Evolutionary conservation across 345 rosid species (phyloP).

Genomic region (Eucalyptus brandiana): DNA sequence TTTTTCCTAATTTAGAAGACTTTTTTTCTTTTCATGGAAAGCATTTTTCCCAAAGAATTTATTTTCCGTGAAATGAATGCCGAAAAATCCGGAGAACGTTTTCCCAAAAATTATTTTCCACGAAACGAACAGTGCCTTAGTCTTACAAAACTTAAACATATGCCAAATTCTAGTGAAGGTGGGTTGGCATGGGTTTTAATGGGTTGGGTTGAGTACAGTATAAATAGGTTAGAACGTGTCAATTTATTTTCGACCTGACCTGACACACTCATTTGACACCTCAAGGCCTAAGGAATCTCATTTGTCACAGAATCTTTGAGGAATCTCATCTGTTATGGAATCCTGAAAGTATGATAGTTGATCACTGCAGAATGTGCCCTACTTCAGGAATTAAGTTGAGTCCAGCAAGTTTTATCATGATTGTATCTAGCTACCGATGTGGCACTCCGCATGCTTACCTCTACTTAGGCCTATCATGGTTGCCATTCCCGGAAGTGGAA

Average conservation of each 20-base stretch:
- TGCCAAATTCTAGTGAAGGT: neutral
- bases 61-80: rapidly evolving
- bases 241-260: neutral
- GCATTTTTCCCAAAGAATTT: rapidly evolving
- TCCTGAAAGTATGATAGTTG: neutral
- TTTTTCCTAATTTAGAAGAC: no score
- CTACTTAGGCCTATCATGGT: neutral
- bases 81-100: rapidly evolving
- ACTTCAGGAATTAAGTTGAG: neutral
- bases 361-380: neutral
- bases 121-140: rapidly evolving
- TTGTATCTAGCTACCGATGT: neutral
- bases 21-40: rapidly evolving
- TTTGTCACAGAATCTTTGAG: no score
- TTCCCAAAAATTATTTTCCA: rapidly evolving
- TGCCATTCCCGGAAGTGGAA: neutral
- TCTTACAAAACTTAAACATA: neutral
- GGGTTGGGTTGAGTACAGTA: neutral
- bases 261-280: neutral
- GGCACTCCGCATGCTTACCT: neutral
- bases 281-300: neutral
- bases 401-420: neutral
- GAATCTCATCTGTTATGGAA: neutral
- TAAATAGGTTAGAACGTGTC: neutral
- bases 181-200: neutral